Evolutionary conservation across 805 yeast genomes (phyloP).

Genomic region (Candida incommunis): DNA sequence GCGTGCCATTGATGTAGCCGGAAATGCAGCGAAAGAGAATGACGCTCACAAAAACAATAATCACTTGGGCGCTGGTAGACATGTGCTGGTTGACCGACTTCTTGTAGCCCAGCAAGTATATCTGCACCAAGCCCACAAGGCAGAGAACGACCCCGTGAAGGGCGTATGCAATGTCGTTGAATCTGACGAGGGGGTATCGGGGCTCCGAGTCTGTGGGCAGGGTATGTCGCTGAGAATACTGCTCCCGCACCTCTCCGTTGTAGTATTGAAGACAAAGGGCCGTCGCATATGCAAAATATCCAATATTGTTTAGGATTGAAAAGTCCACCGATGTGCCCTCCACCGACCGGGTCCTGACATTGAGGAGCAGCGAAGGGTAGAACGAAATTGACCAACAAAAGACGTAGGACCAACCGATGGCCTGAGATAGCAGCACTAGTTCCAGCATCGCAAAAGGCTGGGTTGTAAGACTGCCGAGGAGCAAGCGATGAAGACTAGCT

Average conservation of each 20-base stretch:
- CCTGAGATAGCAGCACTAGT: not conserved
- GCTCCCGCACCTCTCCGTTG: slow-evolving; percentile 19
- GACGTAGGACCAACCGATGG: slow-evolving; percentile 17
- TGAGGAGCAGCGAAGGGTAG: slow-evolving; percentile 24
- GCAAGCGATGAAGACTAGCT: not conserved
- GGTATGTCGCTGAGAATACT: slow-evolving; percentile 21
- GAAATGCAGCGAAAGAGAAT: slow-evolving; percentile 3
- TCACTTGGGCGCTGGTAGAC: slow-evolving; percentile 13
- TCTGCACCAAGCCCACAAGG: slow-evolving; percentile 24
- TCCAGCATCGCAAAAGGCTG: not conserved
- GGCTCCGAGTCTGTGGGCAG: slow-evolving; percentile 8
- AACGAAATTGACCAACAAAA: slow-evolving; percentile 23
- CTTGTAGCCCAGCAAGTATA: slow-evolving; percentile 22
- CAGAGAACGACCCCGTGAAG: slow-evolving; percentile 29
- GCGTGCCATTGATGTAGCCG: slow-evolving; percentile 9
- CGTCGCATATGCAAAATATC: slow-evolving; percentile 21
- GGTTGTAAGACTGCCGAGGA: not conserved
- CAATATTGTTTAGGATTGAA: slow-evolving; percentile 21
- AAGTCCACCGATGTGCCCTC: slow-evolving; percentile 26
- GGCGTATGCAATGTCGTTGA: slow-evolving; percentile 31
- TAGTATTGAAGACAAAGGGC: slow-evolving; percentile 20
- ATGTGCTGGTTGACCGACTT: slow-evolving; percentile 19
- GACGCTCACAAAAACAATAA: slow-evolving; percentile 10
- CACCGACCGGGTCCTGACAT: slow-evolving; percentile 18
- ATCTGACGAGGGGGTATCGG: slow-evolving; percentile 26